Evolutionary conservation across 2,329 filamentous ascomycete genomes (phyloP).

Genomic region (Claviceps digitariae): DNA sequence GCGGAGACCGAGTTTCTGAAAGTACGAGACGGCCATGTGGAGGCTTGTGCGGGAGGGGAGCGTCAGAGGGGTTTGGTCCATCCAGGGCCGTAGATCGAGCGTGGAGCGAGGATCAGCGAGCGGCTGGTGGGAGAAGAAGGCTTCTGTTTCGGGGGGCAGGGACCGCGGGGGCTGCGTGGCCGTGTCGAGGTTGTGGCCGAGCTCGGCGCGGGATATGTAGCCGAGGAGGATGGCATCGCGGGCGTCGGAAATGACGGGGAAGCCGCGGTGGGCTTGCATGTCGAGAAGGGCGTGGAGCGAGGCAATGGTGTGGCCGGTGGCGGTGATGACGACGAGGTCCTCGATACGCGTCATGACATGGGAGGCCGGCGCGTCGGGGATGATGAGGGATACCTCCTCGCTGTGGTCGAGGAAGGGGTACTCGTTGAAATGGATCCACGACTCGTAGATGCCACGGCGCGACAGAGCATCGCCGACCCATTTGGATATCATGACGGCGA

Average conservation of each 20-base stretch:
- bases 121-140: conserved; percentile 73
- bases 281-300: conserved; percentile 58
- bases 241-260: conserved; percentile 73
- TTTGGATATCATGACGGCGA: conserved; percentile 94
- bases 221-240: conserved; percentile 70
- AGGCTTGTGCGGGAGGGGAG: conserved; percentile 64
- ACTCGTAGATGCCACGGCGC: conserved; percentile 87
- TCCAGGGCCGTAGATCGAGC: conserved; percentile 88
- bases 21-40: conserved; percentile 80
- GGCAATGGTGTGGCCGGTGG: conserved; percentile 75
- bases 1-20: conserved; percentile 82
- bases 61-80: conserved; percentile 96
- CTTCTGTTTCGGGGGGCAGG: conserved; percentile 58
- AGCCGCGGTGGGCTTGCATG: conserved; percentile 71
- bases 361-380: conserved; percentile 74
- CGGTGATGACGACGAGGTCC: conserved; percentile 77
- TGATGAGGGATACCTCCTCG: conserved; percentile 49
- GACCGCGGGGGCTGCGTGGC: conserved; percentile 40
- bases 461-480: conserved; percentile 97
- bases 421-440: conserved; percentile 91
- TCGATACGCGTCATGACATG: conserved; percentile 89
- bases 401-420: conserved; percentile 93
- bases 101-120: conserved; percentile 64
- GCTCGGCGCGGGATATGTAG: conserved; percentile 86
- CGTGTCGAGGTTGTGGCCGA: conserved; percentile 61